These are phyloP conservation scores for Eucalyptus sp. DNA, from an alignment of 345 rosid species.

Conservation along the genomic window DNA sequence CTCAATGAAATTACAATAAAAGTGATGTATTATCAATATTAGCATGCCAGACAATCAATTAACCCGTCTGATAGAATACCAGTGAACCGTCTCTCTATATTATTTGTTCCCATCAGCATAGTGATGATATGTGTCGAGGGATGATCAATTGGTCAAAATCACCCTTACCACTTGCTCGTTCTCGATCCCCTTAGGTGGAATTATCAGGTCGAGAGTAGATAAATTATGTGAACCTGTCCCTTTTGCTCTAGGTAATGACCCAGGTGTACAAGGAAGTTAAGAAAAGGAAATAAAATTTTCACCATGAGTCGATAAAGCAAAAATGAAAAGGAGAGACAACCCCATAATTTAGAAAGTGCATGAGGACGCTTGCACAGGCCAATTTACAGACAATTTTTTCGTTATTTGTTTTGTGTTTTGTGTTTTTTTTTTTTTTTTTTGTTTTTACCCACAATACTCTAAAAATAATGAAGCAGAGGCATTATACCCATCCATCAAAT, in stretches of 20 bases:
- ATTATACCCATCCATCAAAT: neutral
- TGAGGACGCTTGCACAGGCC: neutral
- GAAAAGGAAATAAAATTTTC: neutral
- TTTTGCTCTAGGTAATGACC: neutral
- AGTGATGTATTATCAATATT: neutral
- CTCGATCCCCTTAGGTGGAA: neutral
- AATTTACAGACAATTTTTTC: neutral
- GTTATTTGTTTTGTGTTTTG: neutral
- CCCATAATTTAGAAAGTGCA: neutral
- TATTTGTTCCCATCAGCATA: neutral
- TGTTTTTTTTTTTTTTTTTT: neutral
- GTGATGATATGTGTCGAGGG: neutral
- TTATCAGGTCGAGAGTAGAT: neutral
- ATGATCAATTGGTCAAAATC: neutral
- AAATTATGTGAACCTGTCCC: neutral
- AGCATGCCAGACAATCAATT: neutral
- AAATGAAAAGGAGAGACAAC: neutral
- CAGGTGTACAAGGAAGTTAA: neutral
- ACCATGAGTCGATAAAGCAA: neutral
- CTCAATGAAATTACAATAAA: neutral
- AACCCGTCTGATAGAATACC: rapidly evolving
- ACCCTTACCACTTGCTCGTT: neutral
- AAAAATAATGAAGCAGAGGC: neutral
- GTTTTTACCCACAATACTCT: neutral
- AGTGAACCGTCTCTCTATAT: neutral